Evolutionary conservation across 2,329 filamentous ascomycete genomes (phyloP).

Genomic region (Didymella segeticola): DNA sequence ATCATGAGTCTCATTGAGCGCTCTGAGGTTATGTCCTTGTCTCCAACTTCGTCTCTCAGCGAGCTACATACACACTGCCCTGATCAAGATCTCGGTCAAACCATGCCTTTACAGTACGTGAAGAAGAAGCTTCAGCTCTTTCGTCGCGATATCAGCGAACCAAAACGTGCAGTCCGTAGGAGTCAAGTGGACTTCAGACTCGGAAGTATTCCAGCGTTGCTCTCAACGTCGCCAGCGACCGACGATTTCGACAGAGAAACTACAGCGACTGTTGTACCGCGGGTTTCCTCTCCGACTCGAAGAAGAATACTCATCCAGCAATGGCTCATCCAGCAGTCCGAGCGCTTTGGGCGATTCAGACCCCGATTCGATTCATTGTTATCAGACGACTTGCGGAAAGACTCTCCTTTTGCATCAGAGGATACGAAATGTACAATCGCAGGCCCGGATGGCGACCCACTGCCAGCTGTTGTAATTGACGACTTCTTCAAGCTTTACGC

Average conservation of each 20-base stretch:
- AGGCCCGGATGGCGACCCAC: not conserved
- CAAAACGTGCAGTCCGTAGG: not conserved
- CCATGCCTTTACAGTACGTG: not conserved
- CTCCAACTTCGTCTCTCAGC: not conserved
- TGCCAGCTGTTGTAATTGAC: conserved; percentile 2
- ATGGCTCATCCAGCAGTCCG: conserved; percentile 1
- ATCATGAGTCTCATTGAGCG: not conserved
- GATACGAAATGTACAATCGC: not conserved
- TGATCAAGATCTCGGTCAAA: not conserved
- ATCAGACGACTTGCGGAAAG: not conserved
- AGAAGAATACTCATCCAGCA: not conserved
- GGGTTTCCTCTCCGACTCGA: not conserved
- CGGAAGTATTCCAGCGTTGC: not conserved
- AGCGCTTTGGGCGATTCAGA: not conserved
- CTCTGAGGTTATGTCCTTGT: not conserved
- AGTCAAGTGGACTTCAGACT: too few species aligned
- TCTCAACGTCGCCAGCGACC: not conserved
- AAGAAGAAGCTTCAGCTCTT: not conserved
- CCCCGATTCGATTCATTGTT: conserved; percentile 3
- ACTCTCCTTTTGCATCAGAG: not conserved
- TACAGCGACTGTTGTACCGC: not conserved
- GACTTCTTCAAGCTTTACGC: conserved; percentile 4
- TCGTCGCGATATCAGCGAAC: not conserved
- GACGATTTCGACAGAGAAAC: not conserved
- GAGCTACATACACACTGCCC: not conserved